phyloP scores from a whole-genome alignment of 352 stramenopile genomes.

The Globisporangium cystogenes region DNA sequence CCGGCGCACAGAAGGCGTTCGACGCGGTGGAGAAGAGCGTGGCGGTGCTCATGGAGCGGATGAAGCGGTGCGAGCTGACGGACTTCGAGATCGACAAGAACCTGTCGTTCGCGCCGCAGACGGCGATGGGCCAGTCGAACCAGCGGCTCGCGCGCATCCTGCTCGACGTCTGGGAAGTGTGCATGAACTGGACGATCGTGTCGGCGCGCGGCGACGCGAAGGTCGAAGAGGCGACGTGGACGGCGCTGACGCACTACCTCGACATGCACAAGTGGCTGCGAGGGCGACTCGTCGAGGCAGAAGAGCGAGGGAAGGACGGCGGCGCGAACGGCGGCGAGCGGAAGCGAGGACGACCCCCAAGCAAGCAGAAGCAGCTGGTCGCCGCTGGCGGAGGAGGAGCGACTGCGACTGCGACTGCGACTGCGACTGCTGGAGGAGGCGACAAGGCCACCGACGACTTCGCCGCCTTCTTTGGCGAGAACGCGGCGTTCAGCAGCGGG shows the following conservation, averaged over 20 bases:
- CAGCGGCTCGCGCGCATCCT: constrained; percentile 22
- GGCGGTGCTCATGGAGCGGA: constrained; percentile 30
- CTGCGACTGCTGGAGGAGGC: background rate
- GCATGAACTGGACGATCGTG: constrained; percentile 32
- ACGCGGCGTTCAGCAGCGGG: constrained; percentile 13
- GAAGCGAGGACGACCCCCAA: constrained; percentile 13
- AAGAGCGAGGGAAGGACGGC: constrained; percentile 9
- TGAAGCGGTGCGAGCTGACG: constrained; percentile 35
- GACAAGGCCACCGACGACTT: constrained; percentile 5
- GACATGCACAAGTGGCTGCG: constrained; percentile 31
- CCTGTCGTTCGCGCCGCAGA: constrained; percentile 23
- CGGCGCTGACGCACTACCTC: constrained; percentile 19
- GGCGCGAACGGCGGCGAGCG: background rate
- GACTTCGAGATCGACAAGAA: constrained; percentile 52
- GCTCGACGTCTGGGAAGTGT: constrained; percentile 27
- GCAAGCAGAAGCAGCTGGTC: constrained; percentile 8
- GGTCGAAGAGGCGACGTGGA: constrained; percentile 17
- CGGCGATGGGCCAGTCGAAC: constrained; percentile 23
- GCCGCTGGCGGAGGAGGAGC: background rate
- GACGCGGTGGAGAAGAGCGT: constrained; percentile 22
- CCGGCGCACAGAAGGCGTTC: constrained; percentile 14
- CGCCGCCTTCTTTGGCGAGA: constrained; percentile 14
- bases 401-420: background rate
- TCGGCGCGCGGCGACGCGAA: constrained; percentile 1
- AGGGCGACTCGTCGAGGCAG: constrained; percentile 9